Conservation (phyloP, 345 rosid genomes). For the Clausena lansium region DNA sequence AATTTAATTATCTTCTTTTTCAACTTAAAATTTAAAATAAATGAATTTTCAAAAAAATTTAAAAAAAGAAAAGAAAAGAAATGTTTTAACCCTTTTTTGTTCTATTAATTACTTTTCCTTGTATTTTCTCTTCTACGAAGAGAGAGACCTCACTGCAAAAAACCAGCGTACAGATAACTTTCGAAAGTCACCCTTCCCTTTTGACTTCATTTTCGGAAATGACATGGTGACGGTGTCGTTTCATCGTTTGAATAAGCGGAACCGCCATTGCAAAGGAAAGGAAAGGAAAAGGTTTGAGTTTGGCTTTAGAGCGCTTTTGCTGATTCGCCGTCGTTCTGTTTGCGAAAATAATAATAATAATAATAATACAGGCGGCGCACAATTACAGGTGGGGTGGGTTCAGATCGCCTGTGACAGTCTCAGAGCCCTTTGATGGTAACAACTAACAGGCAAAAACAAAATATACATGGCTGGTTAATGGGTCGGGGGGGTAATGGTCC, state of each 20-base stretch:
- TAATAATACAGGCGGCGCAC: constrained; percentile 8
- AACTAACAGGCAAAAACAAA: background rate
- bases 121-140: too few species aligned
- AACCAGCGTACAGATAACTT: too few species aligned
- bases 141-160: too few species aligned
- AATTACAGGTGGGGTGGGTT: constrained; percentile 14
- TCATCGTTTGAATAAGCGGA: background rate
- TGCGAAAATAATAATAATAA: background rate
- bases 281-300: background rate
- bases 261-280: constrained; percentile 5
- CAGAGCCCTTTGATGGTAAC: background rate
- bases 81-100: too few species aligned
- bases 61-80: too few species aligned
- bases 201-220: background rate
- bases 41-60: too few species aligned
- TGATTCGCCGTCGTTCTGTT: background rate
- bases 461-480: too few species aligned
- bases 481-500: background rate
- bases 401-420: background rate
- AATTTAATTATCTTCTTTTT: too few species aligned
- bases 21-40: too few species aligned
- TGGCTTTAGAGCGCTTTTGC: background rate
- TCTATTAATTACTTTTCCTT: too few species aligned
- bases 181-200: background rate
- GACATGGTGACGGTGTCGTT: background rate